Evolutionary conservation across 768 basidiomycete species (phyloP).

Genomic region (Mycena vulgaris): DNA sequence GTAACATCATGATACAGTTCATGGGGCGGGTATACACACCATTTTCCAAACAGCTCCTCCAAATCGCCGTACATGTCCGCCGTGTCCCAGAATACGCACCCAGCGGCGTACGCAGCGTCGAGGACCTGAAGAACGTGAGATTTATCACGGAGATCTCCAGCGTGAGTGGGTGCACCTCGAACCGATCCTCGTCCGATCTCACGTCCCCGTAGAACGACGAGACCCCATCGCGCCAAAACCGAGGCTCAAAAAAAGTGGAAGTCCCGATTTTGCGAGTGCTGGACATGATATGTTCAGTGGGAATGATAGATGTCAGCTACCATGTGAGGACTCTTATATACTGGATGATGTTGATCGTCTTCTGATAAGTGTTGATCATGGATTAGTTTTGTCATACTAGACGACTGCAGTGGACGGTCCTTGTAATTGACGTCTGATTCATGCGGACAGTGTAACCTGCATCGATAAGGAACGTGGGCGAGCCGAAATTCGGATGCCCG

Average conservation of each 20-base stretch:
- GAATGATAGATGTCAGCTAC: too few relatives aligned
- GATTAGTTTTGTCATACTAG: too few relatives aligned
- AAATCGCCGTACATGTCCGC: constrained; percentile 59
- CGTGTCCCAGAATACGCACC: constrained; percentile 65
- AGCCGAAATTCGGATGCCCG: too few relatives aligned
- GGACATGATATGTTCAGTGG: constrained; percentile 49
- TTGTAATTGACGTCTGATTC: too few relatives aligned
- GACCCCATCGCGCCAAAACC: constrained; percentile 72
- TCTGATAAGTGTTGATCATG: too few relatives aligned
- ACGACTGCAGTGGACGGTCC: too few relatives aligned
- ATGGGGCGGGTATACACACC: too few relatives aligned
- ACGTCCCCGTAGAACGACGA: constrained; percentile 57
- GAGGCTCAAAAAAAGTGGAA: constrained; percentile 55
- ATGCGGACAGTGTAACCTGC: too few relatives aligned
- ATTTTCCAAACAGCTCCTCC: constrained; percentile 64
- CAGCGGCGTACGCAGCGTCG: constrained; percentile 57
- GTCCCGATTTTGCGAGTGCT: constrained; percentile 58
- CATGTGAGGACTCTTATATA: too few relatives aligned
- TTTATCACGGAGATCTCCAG: too few relatives aligned
- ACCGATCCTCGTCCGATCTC: constrained; percentile 63
- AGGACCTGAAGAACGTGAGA: constrained; percentile 58
- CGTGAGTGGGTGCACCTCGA: constrained; percentile 52
- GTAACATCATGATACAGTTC: not conserved
- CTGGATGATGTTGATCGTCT: too few relatives aligned
- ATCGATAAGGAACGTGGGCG: too few relatives aligned